Conservation (phyloP, 2,329 filamentous ascomycete species). For the Sporothrix variecibatus region DNA sequence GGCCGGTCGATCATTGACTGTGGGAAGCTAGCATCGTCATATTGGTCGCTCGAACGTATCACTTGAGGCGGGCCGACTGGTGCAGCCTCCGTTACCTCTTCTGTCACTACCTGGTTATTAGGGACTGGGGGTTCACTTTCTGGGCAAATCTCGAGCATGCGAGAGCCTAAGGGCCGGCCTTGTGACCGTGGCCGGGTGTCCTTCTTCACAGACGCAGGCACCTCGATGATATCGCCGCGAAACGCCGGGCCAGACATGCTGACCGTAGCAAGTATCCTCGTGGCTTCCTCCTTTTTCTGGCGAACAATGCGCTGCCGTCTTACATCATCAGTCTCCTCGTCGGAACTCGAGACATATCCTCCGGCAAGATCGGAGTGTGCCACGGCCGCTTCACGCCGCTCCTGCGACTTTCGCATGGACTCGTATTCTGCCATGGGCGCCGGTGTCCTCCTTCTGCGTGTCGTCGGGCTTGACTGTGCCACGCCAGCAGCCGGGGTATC, state of each 20-base stretch:
- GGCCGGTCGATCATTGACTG: constrained; percentile 27
- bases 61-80: neutral
- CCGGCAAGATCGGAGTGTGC: constrained; percentile 33
- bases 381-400: constrained; percentile 37
- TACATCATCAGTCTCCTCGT: constrained; percentile 39
- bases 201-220: constrained; percentile 39
- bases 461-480: constrained; percentile 22
- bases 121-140: constrained; percentile 19
- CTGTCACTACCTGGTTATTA: neutral
- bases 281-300: constrained; percentile 44
- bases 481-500: neutral
- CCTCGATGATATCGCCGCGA: constrained; percentile 41
- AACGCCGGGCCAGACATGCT: constrained; percentile 38
- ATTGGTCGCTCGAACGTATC: constrained; percentile 9
- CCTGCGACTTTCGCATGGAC: constrained; percentile 50
- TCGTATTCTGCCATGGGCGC: constrained; percentile 48
- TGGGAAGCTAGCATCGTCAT: constrained; percentile 23
- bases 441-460: constrained; percentile 7
- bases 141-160: neutral
- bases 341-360: constrained; percentile 30
- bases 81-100: neutral
- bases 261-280: constrained; percentile 46
- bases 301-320: constrained; percentile 43
- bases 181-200: constrained; percentile 29
- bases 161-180: neutral